A percentile compares a stretch with the other conserved stretches of the same genome.
Conservation (phyloP, 371 early-diverging fungal genomes). For the Mortierella sp. region DNA sequence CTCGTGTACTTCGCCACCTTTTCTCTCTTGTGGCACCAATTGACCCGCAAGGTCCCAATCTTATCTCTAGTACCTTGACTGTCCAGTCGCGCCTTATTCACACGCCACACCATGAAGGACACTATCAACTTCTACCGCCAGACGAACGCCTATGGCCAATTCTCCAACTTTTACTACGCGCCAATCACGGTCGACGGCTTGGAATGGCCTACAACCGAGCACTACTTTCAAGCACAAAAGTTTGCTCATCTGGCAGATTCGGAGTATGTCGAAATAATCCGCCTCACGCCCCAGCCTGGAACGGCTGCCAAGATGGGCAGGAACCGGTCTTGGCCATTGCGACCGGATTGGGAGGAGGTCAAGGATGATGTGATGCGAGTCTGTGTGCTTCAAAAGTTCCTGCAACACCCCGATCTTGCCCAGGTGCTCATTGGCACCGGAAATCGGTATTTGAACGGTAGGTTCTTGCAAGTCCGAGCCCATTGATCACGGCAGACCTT, state of each 20-base stretch:
- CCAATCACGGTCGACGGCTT: slow-evolving; percentile 50
- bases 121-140: slow-evolving; percentile 56
- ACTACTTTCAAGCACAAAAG: slow-evolving; percentile 64
- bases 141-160: slow-evolving; percentile 52
- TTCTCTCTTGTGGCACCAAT: no score
- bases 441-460: slow-evolving; percentile 43
- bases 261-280: slow-evolving; percentile 48
- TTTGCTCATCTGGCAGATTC: slow-evolving; percentile 42
- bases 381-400: slow-evolving; percentile 60
- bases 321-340: slow-evolving; percentile 48
- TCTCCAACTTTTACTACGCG: slow-evolving; percentile 60
- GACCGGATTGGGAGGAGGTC: slow-evolving; percentile 60
- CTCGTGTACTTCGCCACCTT: no score
- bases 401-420: slow-evolving; percentile 55
- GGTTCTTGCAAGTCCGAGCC: not conserved
- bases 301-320: slow-evolving; percentile 57
- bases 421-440: slow-evolving; percentile 51
- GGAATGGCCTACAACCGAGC: slow-evolving; percentile 60
- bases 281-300: slow-evolving; percentile 34
- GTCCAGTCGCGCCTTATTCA: not conserved
- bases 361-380: slow-evolving; percentile 59
- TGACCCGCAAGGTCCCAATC: not conserved
- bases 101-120: slow-evolving; percentile 24
- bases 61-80: not conserved
- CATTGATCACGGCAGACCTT: no score